phyloP scores from a whole-genome alignment of 2,329 filamentous ascomycete species.

The Cordyceps farinosa region DNA sequence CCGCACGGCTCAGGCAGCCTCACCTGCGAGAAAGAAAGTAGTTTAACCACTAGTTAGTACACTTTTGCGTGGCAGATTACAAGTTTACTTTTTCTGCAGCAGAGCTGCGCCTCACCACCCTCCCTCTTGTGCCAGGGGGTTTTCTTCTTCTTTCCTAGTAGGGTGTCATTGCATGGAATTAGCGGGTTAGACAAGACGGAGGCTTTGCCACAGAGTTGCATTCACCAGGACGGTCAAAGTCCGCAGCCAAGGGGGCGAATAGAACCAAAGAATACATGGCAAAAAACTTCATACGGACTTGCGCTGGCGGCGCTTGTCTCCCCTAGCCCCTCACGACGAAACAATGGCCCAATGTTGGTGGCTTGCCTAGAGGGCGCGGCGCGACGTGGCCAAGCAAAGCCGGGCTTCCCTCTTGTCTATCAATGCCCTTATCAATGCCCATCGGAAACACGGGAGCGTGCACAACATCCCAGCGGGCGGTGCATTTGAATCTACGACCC shows the following conservation, averaged over 20 bases:
- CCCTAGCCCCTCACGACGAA: not conserved
- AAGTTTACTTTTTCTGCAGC: not conserved
- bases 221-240: not conserved
- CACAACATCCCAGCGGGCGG: not conserved
- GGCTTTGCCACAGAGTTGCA: not conserved
- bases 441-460: not conserved
- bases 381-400: not conserved
- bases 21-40: too few relatives aligned
- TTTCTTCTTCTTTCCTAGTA: not conserved
- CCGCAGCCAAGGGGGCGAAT: not conserved
- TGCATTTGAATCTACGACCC: not conserved
- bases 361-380: not conserved
- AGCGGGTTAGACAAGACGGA: not conserved
- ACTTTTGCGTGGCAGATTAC: not conserved
- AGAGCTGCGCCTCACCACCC: not conserved
- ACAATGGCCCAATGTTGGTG: slow-evolving; percentile 3
- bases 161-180: not conserved
- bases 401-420: not conserved
- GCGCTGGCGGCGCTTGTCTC: not conserved
- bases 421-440: too few relatives aligned
- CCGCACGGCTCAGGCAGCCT: too few relatives aligned
- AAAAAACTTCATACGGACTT: too few relatives aligned
- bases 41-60: too few relatives aligned
- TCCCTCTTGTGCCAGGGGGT: not conserved
- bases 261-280: too few relatives aligned